Conservation (phyloP, 345 rosid species). For the Ricinus communis region DNA sequence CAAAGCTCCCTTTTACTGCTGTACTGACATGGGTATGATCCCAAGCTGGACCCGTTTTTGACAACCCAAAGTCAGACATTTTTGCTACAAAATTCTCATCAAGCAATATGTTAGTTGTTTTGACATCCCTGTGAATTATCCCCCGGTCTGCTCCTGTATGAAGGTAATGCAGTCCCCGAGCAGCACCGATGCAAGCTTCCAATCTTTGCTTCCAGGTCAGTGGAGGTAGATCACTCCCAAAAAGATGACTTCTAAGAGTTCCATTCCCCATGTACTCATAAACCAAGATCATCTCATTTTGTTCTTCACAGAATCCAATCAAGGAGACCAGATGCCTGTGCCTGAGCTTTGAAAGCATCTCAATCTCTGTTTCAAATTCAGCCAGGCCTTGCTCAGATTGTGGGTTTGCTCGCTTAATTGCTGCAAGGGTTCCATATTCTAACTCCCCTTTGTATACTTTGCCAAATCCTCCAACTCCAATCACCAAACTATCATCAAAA, state of each 20-base stretch:
- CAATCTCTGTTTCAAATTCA: constrained; percentile 87
- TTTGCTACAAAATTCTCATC: constrained; percentile 78
- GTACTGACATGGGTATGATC: constrained; percentile 94
- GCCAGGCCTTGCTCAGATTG: constrained; percentile 88
- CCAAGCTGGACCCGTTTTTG: constrained; percentile 80
- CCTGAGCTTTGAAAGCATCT: constrained; percentile 84
- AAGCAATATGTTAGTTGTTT: constrained; percentile 80
- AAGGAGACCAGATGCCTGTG: constrained; percentile 86
- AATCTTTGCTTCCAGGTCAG: constrained; percentile 82
- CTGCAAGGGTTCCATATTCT: constrained; percentile 67
- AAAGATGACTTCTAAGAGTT: constrained; percentile 79
- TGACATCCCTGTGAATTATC: constrained; percentile 87
- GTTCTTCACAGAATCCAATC: constrained; percentile 89
- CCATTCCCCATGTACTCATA: constrained; percentile 93
- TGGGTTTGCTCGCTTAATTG: constrained; percentile 88
- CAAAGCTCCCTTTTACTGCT: constrained; percentile 92
- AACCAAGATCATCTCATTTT: constrained; percentile 88
- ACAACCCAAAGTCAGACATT: constrained; percentile 91
- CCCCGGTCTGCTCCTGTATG: constrained; percentile 88
- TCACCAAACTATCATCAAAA: constrained; percentile 73
- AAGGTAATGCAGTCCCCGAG: constrained; percentile 88
- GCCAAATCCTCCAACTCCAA: constrained; percentile 89
- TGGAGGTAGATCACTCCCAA: constrained; percentile 66
- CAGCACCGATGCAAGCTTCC: constrained; percentile 81
- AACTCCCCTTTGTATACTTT: constrained; percentile 82